These are phyloP conservation scores for Elymus sibiricus DNA, from an alignment of 176 grass and related monocot genomes.

Conservation along the genomic window DNA sequence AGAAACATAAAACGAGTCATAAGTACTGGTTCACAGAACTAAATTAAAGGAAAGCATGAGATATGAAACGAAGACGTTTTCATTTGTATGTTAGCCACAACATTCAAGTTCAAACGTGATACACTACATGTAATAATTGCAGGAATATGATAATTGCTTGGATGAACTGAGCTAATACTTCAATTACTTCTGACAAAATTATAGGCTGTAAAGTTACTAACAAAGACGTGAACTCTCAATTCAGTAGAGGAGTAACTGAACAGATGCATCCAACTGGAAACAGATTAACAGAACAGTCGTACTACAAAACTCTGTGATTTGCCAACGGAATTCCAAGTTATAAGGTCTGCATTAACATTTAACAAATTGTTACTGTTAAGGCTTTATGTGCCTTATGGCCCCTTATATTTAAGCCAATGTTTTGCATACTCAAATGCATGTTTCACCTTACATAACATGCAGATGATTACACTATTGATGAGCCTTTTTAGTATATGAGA, in stretches of 20 bases:
- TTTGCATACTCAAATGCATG: background rate
- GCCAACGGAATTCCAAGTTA: background rate
- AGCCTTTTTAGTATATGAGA: background rate
- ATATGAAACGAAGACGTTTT: background rate
- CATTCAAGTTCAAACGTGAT: background rate
- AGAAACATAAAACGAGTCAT: background rate
- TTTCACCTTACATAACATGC: background rate
- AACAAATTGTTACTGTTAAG: background rate
- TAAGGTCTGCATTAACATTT: background rate
- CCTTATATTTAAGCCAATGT: background rate
- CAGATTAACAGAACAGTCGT: background rate
- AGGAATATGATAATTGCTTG: background rate
- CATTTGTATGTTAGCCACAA: background rate
- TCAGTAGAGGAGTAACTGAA: background rate
- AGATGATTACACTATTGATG: background rate
- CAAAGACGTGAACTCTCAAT: background rate
- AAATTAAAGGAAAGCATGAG: background rate
- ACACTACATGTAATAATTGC: background rate
- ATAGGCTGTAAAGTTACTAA: background rate
- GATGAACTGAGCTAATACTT: background rate
- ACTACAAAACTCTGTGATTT: background rate
- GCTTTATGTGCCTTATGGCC: background rate
- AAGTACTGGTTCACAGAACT: background rate
- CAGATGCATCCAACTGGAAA: background rate
- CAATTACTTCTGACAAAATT: background rate